These are phyloP conservation scores for Podaxis sp. DNA, from an alignment of 768 basidiomycete species.

Conservation along the genomic window DNA sequence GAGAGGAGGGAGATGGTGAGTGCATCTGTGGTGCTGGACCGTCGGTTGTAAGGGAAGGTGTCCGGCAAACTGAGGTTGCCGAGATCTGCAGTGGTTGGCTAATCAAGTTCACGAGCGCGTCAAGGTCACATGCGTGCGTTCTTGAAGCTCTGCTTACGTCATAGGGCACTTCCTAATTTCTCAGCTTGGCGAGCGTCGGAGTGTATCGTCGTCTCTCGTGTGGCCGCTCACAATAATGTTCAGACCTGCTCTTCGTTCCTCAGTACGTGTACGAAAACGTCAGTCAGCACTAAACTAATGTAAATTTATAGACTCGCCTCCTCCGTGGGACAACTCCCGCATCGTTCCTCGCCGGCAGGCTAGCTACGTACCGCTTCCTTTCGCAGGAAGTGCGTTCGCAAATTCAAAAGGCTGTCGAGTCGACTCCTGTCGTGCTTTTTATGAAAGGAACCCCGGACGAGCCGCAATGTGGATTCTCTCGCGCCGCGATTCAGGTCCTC, in stretches of 20 bases:
- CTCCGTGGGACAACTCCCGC: conserved; percentile 31
- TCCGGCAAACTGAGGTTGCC: background rate
- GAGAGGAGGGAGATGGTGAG: background rate
- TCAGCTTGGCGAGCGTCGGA: background rate
- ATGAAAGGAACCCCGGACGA: conserved; percentile 93
- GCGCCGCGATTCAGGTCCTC: conserved; percentile 89
- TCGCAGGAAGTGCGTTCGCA: conserved; percentile 59
- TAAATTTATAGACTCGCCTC: conserved; percentile 19
- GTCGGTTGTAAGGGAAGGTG: background rate
- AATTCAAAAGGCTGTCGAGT: conserved; percentile 72
- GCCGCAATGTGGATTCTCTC: conserved; percentile 95
- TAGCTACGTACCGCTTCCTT: conserved; percentile 47
- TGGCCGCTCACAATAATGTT: conserved; percentile 37
- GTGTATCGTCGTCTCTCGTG: background rate
- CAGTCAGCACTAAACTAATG: background rate
- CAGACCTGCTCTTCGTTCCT: conserved; percentile 42
- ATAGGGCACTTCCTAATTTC: conserved; percentile 6
- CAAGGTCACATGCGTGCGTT: conserved; percentile 13
- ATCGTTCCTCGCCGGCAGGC: conserved; percentile 25
- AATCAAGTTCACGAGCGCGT: conserved; percentile 18
- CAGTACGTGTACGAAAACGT: conserved; percentile 34
- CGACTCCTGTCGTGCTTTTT: conserved; percentile 87
- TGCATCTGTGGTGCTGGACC: background rate
- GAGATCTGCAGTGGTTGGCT: conserved; percentile 19
- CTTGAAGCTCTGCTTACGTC: conserved; percentile 19